Conservation (phyloP, 306 rosid genomes). For the Prinsepia uniflora region DNA sequence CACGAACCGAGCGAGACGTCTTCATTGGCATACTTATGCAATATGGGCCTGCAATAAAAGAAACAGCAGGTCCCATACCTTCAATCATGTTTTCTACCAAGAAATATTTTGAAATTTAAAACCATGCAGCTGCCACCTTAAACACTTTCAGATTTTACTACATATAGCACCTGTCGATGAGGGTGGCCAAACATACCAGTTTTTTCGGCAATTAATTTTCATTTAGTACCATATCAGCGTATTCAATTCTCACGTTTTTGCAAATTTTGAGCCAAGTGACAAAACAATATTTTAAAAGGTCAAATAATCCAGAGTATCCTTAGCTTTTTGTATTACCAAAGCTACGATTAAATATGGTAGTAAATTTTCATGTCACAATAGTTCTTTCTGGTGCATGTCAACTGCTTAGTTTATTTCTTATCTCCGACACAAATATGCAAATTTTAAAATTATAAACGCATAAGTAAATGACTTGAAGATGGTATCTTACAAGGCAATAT, state of each 20-base stretch:
- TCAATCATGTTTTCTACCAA: not conserved
- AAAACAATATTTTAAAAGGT: not conserved
- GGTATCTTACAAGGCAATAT: not conserved
- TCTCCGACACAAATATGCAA: slow-evolving; percentile 7
- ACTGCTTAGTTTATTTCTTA: not conserved
- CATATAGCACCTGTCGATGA: not conserved
- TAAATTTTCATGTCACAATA: not conserved
- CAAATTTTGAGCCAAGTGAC: not conserved
- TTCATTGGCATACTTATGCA: slow-evolving; percentile 96
- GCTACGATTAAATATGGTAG: not conserved
- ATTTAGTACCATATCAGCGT: not conserved
- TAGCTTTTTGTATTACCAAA: not conserved
- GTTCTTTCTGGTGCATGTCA: not conserved
- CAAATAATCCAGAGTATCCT: not conserved
- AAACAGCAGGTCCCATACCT: slow-evolving; percentile 22
- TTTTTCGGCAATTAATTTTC: not conserved
- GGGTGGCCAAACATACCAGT: not conserved
- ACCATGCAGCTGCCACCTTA: not conserved
- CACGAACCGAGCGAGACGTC: slow-evolving; percentile 97
- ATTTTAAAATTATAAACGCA: not conserved
- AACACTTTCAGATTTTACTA: not conserved
- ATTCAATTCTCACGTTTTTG: not conserved
- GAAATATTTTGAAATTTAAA: slow-evolving; percentile 7
- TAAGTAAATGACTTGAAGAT: not conserved
- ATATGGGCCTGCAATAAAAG: slow-evolving; percentile 61